phyloP scores from a whole-genome alignment of 2,329 filamentous ascomycete species.

The Leptographium wingfieldii region DNA sequence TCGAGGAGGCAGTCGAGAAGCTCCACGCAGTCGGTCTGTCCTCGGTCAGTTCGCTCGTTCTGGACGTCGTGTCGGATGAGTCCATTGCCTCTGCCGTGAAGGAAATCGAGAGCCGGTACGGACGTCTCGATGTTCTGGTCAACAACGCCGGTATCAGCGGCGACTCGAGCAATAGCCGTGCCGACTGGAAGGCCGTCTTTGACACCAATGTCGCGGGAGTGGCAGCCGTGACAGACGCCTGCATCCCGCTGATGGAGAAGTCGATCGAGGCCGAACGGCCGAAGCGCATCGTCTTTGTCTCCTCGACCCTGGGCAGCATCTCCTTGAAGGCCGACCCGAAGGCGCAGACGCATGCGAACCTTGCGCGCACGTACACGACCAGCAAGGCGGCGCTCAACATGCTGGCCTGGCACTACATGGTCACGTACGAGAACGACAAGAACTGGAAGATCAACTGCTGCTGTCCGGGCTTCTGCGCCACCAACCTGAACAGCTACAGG shows the following conservation, averaged over 20 bases:
- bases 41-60: conserved; percentile 22
- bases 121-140: conserved; percentile 21
- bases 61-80: conserved; percentile 29
- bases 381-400: conserved; percentile 20
- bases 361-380: conserved; percentile 12
- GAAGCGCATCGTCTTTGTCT: conserved; percentile 16
- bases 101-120: conserved; percentile 17
- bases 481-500: conserved; percentile 15
- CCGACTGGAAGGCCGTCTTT: conserved; percentile 1
- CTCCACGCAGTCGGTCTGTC: conserved; percentile 17
- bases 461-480: conserved; percentile 25
- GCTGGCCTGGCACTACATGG: conserved; percentile 18
- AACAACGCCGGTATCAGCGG: conserved; percentile 19
- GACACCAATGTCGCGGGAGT: conserved; percentile 17
- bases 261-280: conserved; percentile 10
- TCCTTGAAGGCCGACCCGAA: conserved; percentile 10
- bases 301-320: conserved; percentile 14
- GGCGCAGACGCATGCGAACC: conserved; percentile 3
- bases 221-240: conserved; percentile 18
- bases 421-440: conserved; percentile 16
- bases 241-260: conserved; percentile 20
- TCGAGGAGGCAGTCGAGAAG: conserved; percentile 20
- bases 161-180: neutral
- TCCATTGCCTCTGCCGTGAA: conserved; percentile 24
- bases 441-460: conserved; percentile 22